phyloP scores from a whole-genome alignment of 2,329 filamentous ascomycete species.

The Cytospora leucostoma region DNA sequence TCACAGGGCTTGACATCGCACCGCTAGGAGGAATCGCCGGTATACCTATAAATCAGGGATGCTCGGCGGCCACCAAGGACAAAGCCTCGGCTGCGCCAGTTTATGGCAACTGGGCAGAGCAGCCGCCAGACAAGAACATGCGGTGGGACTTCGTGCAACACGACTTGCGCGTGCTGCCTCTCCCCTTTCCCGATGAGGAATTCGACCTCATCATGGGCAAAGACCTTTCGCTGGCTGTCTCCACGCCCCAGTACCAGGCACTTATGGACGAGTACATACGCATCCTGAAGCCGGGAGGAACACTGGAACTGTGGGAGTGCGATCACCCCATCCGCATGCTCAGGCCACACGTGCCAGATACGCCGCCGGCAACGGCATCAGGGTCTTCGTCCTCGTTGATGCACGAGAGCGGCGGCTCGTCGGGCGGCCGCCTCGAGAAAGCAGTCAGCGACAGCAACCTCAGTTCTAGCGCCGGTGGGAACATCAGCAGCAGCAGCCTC shows the following conservation, averaged over 20 bases:
- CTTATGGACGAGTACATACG: conserved; percentile 74
- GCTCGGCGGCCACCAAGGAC: conserved; percentile 10
- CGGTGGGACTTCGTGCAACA: conserved; percentile 89
- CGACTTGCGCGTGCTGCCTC: conserved; percentile 72
- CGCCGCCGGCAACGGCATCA: conserved; percentile 37
- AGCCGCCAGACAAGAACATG: conserved; percentile 65
- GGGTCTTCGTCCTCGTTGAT: conserved; percentile 1
- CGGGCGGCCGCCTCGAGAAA: conserved; percentile 33
- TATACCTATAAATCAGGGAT: conserved; percentile 8
- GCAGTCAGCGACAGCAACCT: conserved; percentile 32
- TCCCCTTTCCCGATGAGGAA: conserved; percentile 76
- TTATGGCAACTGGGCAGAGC: conserved; percentile 25
- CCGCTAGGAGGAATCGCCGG: conserved; percentile 44
- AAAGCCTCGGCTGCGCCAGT: conserved; percentile 24
- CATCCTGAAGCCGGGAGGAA: conserved; percentile 74
- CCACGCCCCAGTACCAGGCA: conserved; percentile 57
- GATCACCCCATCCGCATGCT: conserved; percentile 84
- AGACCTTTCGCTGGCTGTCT: conserved; percentile 70
- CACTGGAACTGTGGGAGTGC: conserved; percentile 85
- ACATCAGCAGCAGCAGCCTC: conserved; percentile 23
- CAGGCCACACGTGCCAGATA: conserved; percentile 70
- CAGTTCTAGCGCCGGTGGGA: conserved; percentile 33
- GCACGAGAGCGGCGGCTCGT: conserved; percentile 34
- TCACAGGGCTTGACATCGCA: conserved; percentile 81
- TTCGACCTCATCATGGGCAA: conserved; percentile 91